Conservation (phyloP, 2,329 filamentous ascomycete species). For the Pestalotiopsis sp. region DNA sequence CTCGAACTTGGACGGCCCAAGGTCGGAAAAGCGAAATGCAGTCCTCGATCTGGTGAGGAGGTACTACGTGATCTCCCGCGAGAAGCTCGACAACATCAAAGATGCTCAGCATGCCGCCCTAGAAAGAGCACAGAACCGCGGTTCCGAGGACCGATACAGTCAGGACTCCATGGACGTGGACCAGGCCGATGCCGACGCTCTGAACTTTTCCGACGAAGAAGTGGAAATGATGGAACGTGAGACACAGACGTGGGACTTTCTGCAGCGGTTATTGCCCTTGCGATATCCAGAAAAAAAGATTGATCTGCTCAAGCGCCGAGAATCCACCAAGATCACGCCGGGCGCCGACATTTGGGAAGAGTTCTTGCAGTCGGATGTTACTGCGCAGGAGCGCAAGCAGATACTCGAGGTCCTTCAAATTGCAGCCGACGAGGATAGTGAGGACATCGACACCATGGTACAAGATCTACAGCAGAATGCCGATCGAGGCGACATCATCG, state of each 20-base stretch:
- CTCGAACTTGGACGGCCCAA: slow-evolving; percentile 47
- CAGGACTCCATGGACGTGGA: slow-evolving; percentile 58
- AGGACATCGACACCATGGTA: slow-evolving; percentile 74
- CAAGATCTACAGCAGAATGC: slow-evolving; percentile 74
- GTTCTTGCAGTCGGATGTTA: slow-evolving; percentile 72
- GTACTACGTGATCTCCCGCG: slow-evolving; percentile 60
- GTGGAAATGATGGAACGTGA: slow-evolving; percentile 75
- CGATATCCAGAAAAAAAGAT: slow-evolving; percentile 51
- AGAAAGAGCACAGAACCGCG: neutral
- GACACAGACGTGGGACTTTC: slow-evolving; percentile 85
- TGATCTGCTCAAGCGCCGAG: slow-evolving; percentile 35
- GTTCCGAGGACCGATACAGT: slow-evolving; percentile 21
- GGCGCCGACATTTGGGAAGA: slow-evolving; percentile 56
- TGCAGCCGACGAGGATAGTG: slow-evolving; percentile 64
- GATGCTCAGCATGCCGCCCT: slow-evolving; percentile 28
- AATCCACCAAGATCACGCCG: slow-evolving; percentile 27
- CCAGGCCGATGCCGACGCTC: slow-evolving; percentile 39
- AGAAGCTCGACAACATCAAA: slow-evolving; percentile 33
- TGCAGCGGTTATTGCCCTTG: slow-evolving; percentile 72
- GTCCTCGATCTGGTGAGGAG: slow-evolving; percentile 67
- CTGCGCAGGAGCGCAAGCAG: slow-evolving; percentile 75
- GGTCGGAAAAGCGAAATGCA: slow-evolving; percentile 59
- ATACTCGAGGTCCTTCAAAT: slow-evolving; percentile 86
- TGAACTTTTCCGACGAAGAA: slow-evolving; percentile 37
- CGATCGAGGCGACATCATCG: slow-evolving; percentile 78